Conservation (phyloP, 2,329 filamentous ascomycete species). For the Fusarium euwallaceae region DNA sequence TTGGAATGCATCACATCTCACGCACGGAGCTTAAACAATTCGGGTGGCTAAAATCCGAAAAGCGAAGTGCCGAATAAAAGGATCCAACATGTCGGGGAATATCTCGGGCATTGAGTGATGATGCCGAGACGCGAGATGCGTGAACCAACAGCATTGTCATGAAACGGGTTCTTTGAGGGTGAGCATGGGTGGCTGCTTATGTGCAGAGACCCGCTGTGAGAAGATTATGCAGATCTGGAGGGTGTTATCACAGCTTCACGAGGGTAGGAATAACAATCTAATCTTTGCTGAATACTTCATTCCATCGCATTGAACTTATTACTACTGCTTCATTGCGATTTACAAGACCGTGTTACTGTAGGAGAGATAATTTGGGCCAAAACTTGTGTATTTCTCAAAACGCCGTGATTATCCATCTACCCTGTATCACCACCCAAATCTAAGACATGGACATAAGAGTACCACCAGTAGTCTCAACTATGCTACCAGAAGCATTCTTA, state of each 20-base stretch:
- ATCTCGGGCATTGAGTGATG: not conserved
- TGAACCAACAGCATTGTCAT: not conserved
- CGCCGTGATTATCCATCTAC: not conserved
- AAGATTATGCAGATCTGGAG: not conserved
- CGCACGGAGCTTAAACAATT: not conserved
- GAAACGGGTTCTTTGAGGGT: not conserved
- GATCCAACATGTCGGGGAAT: not conserved
- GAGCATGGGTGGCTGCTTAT: not conserved
- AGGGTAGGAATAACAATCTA: not conserved
- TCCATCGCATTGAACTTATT: not conserved
- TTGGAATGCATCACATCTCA: not conserved
- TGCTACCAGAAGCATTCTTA: conserved; percentile 34
- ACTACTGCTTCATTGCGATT: not conserved
- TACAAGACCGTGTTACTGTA: not conserved
- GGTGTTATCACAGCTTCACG: not conserved
- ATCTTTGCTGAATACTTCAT: not conserved
- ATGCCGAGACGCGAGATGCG: conserved; percentile 26
- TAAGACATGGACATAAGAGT: conserved; percentile 35
- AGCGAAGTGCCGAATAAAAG: conserved; percentile 22
- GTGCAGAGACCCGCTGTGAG: not conserved
- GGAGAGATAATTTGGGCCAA: not conserved
- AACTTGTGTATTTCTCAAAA: not conserved
- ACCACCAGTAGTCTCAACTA: conserved; percentile 38
- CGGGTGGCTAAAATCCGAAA: conserved; percentile 18
- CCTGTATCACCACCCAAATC: not conserved